Percentiles rank a stretch among this genome's conserved stretches.
Evolutionary conservation across 192 early-diverging fungal species (phyloP).

Genomic region (Linnemannia schmuckeri): DNA sequence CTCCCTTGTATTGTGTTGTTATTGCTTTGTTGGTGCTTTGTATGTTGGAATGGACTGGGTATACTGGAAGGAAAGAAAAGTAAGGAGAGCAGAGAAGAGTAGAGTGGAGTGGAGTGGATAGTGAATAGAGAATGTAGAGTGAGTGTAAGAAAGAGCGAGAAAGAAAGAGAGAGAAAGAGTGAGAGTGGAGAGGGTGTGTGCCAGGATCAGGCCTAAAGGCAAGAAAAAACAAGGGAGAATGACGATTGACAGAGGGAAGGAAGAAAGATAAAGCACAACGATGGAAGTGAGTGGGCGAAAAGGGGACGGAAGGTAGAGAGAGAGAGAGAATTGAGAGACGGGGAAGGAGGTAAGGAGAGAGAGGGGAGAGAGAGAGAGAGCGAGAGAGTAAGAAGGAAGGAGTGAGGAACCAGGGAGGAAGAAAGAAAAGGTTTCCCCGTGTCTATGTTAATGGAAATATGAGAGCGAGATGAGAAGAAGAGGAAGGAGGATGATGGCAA

Average conservation of each 20-base stretch:
- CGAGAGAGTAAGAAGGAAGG: background rate
- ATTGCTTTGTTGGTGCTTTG: background rate
- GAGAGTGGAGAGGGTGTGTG: background rate
- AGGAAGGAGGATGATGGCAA: background rate
- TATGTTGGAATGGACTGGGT: background rate
- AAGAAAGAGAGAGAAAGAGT: background rate
- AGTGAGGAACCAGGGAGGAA: background rate
- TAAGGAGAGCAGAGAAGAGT: conserved; percentile 3
- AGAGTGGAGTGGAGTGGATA: background rate
- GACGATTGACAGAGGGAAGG: background rate
- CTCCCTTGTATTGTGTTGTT: background rate
- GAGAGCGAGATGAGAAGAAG: background rate
- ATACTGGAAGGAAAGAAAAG: background rate
- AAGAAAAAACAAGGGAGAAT: background rate
- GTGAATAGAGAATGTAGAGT: too few species aligned
- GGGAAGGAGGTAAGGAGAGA: background rate
- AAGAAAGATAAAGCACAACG: background rate
- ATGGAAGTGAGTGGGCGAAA: background rate
- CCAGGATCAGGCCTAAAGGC: background rate
- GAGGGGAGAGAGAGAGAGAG: background rate
- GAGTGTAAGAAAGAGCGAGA: background rate
- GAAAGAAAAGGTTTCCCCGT: background rate
- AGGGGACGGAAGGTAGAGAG: background rate
- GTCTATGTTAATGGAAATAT: background rate
- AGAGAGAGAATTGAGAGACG: background rate